Evolutionary conservation across 106 monocot genomes (phyloP).

Genomic region (Allium sativum): DNA sequence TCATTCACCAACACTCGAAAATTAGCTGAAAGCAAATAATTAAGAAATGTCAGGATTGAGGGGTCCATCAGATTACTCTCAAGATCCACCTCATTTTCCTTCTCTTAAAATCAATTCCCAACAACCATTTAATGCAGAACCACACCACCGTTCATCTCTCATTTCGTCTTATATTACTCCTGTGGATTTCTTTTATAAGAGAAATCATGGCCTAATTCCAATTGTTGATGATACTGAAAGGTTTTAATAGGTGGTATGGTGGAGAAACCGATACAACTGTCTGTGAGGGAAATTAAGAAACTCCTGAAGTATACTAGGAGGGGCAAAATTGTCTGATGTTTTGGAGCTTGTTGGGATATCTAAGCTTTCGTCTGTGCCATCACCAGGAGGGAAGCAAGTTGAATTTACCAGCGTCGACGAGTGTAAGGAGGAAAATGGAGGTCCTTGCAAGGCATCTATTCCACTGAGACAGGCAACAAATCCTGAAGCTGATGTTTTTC

Average conservation of each 20-base stretch:
- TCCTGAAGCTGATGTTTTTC: too few relatives aligned
- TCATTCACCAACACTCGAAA: too few relatives aligned
- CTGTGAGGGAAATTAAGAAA: constrained; percentile 77
- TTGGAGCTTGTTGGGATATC: too few relatives aligned
- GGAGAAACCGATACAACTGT: constrained; percentile 46
- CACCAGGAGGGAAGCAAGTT: too few relatives aligned
- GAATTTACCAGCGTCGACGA: too few relatives aligned
- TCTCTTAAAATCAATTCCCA: constrained; percentile 49
- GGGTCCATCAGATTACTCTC: constrained; percentile 54
- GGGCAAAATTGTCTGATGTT: too few relatives aligned
- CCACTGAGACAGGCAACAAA: too few relatives aligned
- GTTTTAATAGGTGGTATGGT: constrained; percentile 65
- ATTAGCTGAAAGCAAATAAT: not conserved
- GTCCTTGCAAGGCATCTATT: too few relatives aligned
- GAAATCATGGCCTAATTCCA: constrained; percentile 99
- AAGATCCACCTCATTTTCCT: constrained; percentile 47
- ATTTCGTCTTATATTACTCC: constrained; percentile 77
- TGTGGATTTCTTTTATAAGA: constrained; percentile 86
- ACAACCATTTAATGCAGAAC: constrained; percentile 99
- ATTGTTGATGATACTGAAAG: constrained; percentile 65
- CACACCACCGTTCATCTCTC: constrained; percentile 50
- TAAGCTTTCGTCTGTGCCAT: too few relatives aligned
- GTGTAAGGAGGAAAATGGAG: too few relatives aligned
- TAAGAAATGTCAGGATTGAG: constrained; percentile 22
- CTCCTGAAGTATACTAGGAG: too few relatives aligned